Evolutionary conservation across 306 rosid genomes (phyloP).

Genomic region (Ochetophila trinervis): DNA sequence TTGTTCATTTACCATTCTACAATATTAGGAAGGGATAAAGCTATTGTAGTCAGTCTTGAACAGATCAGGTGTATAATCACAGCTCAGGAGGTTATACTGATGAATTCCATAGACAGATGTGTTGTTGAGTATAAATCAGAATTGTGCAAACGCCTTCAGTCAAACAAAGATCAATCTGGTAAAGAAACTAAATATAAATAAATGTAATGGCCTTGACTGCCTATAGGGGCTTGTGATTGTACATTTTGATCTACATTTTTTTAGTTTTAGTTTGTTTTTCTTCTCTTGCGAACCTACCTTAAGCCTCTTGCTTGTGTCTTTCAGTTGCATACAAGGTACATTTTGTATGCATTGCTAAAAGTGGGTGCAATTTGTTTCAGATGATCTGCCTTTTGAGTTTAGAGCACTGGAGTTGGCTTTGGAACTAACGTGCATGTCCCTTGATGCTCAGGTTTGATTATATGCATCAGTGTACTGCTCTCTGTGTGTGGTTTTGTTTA

Average conservation of each 20-base stretch:
- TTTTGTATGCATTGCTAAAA: constrained; percentile 28
- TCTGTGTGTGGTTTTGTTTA: neutral
- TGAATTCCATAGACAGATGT: constrained; percentile 86
- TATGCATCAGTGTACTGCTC: neutral
- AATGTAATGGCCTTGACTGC: neutral
- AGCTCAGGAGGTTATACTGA: constrained; percentile 81
- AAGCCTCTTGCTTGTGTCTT: neutral
- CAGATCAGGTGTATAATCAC: constrained; percentile 92
- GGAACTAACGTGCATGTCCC: constrained; percentile 85
- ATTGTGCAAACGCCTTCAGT: constrained; percentile 69
- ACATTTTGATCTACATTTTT: too few relatives aligned
- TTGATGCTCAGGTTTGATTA: constrained; percentile 79
- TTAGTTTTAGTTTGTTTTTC: neutral
- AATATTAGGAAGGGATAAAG: constrained; percentile 84
- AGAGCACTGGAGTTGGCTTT: constrained; percentile 89
- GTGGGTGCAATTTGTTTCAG: constrained; percentile 50
- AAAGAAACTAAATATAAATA: constrained; percentile 6
- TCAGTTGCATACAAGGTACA: neutral
- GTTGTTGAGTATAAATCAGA: constrained; percentile 71
- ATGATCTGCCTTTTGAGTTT: constrained; percentile 89
- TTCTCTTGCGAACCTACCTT: constrained; percentile 6
- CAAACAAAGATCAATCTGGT: constrained; percentile 65
- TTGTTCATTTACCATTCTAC: constrained; percentile 88
- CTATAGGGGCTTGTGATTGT: neutral
- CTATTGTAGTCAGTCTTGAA: constrained; percentile 91